Base-by-base conservation (phyloP, 2,329 filamentous ascomycete species). In the Pyrenophora graminea region DNA sequence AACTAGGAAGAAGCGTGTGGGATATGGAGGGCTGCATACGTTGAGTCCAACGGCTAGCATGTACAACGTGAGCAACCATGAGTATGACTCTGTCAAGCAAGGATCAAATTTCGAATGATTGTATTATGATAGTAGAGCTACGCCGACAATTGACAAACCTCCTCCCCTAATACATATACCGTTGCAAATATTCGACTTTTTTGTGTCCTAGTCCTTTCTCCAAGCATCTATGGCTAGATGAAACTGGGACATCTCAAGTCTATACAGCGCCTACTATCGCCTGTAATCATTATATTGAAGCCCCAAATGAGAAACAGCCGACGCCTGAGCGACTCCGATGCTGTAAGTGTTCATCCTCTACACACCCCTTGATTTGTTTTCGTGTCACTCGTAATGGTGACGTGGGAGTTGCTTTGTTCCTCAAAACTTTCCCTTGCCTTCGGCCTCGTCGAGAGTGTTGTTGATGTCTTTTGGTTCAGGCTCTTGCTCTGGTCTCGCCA, bases 401-500 rank as follows among this genome's bases (percentile, higher is more conserved):
- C 27, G 9, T 30, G 27, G 4, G 12, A 9, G 10, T 12, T 30
- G 27, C 10, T 30, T 30, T 30, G 27, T 30, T 30, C 10, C 9
- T 13, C 10, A 30, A 30, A 30, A 30, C 9, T 30, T 30, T 13
- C 27, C 27, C 27, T 30, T 30, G 27, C 58, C 60, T 41, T 61
- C 64, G 27, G 57, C 60, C 46, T 62, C 55, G 13, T 34, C 46
- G 3, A 64, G 51, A 0, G 60, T 64, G 21, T 61, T 61, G 45
- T 64, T 64, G n/a, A 66, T 31, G 30, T 66, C 62, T 43, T 66
- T 66, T 23, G 63, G 62, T 48, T 64, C 63, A 10, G 63, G 53
- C 46, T 66, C 62, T 23, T 51, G 39, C 55, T 62, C 63, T 0
- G 54, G 52, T 36, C 55, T 57, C n/a, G 51, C 34, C 3, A 57